Evolutionary conservation across 73 alveolate genomes (phyloP), one percentile per base, ranked within the genome.

Genomic region (Symbiodinium pilosum): DNA sequence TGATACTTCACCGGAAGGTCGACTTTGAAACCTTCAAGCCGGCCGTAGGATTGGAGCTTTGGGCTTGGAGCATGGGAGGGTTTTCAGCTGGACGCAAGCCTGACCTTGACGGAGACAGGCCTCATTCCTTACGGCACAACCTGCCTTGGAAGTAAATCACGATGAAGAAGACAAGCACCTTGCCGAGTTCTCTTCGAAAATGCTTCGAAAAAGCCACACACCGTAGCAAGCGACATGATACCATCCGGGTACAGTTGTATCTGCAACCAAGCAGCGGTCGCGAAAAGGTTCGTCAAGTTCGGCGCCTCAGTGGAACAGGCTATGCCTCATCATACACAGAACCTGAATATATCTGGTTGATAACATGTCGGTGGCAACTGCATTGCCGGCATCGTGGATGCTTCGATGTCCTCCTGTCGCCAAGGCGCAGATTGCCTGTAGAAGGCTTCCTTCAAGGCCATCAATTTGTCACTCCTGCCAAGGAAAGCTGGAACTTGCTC

Each of bases 201-300:
- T n/a, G n/a, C n/a, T n/a, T n/a, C n/a, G n/a, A n/a, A n/a, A n/a
- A n/a, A n/a, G n/a, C n/a, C n/a, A n/a, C n/a, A n/a, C n/a, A n/a
- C n/a, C n/a, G n/a, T n/a, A n/a, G n/a, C n/a, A n/a, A n/a, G n/a
- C n/a, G n/a, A n/a, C n/a, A n/a, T 59, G 77, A 34, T 14, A 69
- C n/a, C 6, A 69, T 21, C 43, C 7, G 84, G 9, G 73, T 20
- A 16, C 5, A 32, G 21, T 5, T 1, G 1, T 14, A 6, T 47
- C 21, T 47, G 59, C 14, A 47, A 36, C 28, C 77, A 36, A 59
- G 77, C 36, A 52, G 99, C 99, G 56, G 99, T 99, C 39, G 99
- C 99, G 47, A 99, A 98, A 93, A 99, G 99, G 99, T 99, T 99
- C 99, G 99, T 99, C 84, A 99, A 99, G 99, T 99, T 99, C 56